Evolutionary conservation across 1,139 yeast genomes (phyloP).

Genomic region (Geotrichum carabidarum): DNA sequence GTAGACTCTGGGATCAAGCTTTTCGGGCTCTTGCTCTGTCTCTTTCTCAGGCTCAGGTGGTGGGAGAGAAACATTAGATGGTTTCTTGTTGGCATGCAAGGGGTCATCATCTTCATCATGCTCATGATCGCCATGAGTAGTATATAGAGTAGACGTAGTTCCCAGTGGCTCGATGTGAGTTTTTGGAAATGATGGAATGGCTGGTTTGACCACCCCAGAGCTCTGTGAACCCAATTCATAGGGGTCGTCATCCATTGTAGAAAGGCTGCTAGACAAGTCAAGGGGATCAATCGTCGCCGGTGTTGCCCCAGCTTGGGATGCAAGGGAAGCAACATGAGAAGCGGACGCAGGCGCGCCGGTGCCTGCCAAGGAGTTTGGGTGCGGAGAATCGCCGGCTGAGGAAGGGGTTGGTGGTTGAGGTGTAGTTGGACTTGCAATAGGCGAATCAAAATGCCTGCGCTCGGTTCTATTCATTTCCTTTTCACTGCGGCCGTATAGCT

Average conservation of each 20-base stretch:
- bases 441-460: slow-evolving; percentile 2
- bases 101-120: slow-evolving; percentile 3
- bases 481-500: slow-evolving; percentile 69
- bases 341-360: neutral
- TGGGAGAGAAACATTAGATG: neutral
- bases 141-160: slow-evolving; percentile 6
- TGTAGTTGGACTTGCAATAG: neutral
- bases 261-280: neutral
- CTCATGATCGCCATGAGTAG: neutral
- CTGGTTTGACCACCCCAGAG: neutral
- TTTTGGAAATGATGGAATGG: neutral
- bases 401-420: neutral
- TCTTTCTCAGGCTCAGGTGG: neutral
- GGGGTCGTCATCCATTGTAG: neutral
- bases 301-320: neutral
- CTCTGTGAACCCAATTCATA: neutral
- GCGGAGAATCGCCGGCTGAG: neutral
- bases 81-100: neutral
- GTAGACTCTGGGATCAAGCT: slow-evolving; percentile 16
- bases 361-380: neutral
- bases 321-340: neutral
- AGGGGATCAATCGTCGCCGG: neutral
- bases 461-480: slow-evolving; percentile 61
- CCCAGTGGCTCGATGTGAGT: slow-evolving; percentile 8
- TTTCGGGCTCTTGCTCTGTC: neutral